phyloP scores from a whole-genome alignment of 345 rosid species.

The Geranium brycei region DNA sequence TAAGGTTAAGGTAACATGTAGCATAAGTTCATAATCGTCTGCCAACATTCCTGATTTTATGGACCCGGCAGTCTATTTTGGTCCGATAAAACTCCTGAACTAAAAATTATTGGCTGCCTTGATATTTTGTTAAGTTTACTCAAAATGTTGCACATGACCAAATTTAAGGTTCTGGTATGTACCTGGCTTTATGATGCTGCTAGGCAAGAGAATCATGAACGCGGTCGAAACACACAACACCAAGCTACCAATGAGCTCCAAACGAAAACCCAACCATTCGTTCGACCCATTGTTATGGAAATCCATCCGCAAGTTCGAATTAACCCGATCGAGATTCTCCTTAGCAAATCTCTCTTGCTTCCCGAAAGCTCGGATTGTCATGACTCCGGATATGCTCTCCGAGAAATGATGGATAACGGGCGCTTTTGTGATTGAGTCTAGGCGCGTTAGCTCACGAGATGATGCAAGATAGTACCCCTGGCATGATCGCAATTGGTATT shows the following conservation, averaged over 20 bases:
- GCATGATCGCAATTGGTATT: too few relatives aligned
- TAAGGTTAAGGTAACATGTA: too few relatives aligned
- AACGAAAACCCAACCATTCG: conserved; percentile 86
- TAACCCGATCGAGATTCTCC: conserved; percentile 63
- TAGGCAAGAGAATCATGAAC: conserved; percentile 72
- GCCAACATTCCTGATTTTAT: too few relatives aligned
- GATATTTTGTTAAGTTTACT: too few relatives aligned
- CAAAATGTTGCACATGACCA: too few relatives aligned
- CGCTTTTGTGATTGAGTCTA: conserved; percentile 91
- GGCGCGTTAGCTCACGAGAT: conserved; percentile 82
- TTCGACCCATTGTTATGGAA: conserved; percentile 86
- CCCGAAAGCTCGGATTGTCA: conserved; percentile 66
- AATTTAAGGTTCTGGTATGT: conserved; percentile 1
- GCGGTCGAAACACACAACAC: conserved; percentile 59
- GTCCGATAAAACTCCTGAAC: too few relatives aligned
- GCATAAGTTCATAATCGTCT: too few relatives aligned
- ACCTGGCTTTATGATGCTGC: conserved; percentile 80
- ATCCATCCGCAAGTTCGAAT: conserved; percentile 68
- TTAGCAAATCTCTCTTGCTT: conserved; percentile 42
- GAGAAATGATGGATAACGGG: conserved; percentile 95
- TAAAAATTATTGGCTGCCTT: too few relatives aligned
- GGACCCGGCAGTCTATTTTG: too few relatives aligned
- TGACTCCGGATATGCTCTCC: conserved; percentile 80
- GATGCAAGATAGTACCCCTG: conserved; percentile 78
- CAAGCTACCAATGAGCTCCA: conserved; percentile 68